Percentiles rank a stretch among this genome's conserved stretches.
Conservation (phyloP, 1,284 basidiomycete genomes). For the Sanghuangporus weigelae region DNA sequence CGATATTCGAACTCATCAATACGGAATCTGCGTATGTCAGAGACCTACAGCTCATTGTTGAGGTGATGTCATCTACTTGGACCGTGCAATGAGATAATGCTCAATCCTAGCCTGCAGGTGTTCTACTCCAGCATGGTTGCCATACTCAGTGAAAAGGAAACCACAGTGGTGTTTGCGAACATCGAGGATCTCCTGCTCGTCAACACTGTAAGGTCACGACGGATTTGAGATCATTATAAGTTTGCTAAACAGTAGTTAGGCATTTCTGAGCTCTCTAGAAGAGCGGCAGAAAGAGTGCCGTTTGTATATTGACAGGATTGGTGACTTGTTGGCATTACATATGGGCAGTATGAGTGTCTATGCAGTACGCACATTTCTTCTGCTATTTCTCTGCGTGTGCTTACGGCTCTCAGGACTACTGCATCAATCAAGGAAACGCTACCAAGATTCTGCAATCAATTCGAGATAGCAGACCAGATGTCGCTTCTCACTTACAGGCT, state of each 20-base stretch:
- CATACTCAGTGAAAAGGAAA: conserved; percentile 72
- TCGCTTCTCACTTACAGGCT: conserved; percentile 69
- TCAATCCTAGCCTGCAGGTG: conserved; percentile 34
- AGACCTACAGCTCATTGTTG: conserved; percentile 85
- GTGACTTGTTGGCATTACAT: conserved; percentile 76
- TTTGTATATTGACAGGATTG: conserved; percentile 85
- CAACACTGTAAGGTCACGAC: conserved; percentile 59
- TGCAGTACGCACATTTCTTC: conserved; percentile 42
- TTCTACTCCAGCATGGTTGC: conserved; percentile 81
- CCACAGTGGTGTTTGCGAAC: conserved; percentile 87
- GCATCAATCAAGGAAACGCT: conserved; percentile 82
- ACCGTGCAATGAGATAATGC: neutral
- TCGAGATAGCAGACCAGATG: conserved; percentile 58
- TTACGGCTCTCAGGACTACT: conserved; percentile 66
- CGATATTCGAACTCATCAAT: conserved; percentile 87
- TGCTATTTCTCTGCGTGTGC: neutral
- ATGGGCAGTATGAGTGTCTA: conserved; percentile 78
- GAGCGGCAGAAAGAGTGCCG: conserved; percentile 86
- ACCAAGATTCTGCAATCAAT: conserved; percentile 76
- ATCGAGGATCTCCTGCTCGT: conserved; percentile 86
- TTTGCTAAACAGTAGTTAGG: conserved; percentile 33
- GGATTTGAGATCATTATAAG: conserved; percentile 8
- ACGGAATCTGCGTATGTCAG: conserved; percentile 87
- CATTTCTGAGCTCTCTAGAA: conserved; percentile 82
- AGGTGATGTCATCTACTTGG: conserved; percentile 43